phyloP scores from a whole-genome alignment of 1,284 basidiomycete genomes.

The Papiliotrema fonsecae region DNA sequence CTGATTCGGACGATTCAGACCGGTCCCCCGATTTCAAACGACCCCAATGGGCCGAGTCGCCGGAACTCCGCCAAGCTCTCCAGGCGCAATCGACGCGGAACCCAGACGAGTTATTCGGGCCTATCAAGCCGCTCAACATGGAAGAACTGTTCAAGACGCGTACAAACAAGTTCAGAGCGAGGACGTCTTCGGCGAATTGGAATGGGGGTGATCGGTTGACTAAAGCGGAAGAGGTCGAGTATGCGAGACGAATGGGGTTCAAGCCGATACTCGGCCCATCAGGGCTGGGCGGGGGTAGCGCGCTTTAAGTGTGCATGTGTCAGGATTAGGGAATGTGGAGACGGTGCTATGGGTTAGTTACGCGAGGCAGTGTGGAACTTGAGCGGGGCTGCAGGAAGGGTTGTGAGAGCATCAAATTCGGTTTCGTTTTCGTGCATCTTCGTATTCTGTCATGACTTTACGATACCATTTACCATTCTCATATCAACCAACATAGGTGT shows the following conservation, averaged over 20 bases:
- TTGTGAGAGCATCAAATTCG: too few species aligned
- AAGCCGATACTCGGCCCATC: too few species aligned
- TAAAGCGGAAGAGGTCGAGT: slow-evolving; percentile 73
- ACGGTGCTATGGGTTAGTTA: too few species aligned
- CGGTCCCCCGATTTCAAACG: slow-evolving; percentile 54
- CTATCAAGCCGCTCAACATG: slow-evolving; percentile 77
- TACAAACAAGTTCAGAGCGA: slow-evolving; percentile 62
- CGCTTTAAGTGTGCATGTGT: too few species aligned
- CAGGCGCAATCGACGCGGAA: slow-evolving; percentile 75
- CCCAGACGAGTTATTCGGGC: slow-evolving; percentile 87
- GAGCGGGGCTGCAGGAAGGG: too few species aligned
- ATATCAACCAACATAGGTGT: too few species aligned
- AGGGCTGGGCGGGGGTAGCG: too few species aligned
- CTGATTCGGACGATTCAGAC: slow-evolving; percentile 82
- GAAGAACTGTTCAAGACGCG: slow-evolving; percentile 60
- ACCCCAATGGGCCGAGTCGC: slow-evolving; percentile 87
- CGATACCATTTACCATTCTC: too few species aligned
- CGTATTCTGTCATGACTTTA: too few species aligned
- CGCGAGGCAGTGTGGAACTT: too few species aligned
- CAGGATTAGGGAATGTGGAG: too few species aligned
- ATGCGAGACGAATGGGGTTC: slow-evolving; percentile 85
- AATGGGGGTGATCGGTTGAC: slow-evolving; percentile 77
- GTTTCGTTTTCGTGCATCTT: too few species aligned
- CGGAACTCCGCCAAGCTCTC: slow-evolving; percentile 70
- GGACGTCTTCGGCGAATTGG: slow-evolving; percentile 93